A percentile compares a stretch with the other conserved stretches of the same genome.
phyloP scores from a whole-genome alignment of 2,329 filamentous ascomycete genomes.

The Rosellinia necatrix region DNA sequence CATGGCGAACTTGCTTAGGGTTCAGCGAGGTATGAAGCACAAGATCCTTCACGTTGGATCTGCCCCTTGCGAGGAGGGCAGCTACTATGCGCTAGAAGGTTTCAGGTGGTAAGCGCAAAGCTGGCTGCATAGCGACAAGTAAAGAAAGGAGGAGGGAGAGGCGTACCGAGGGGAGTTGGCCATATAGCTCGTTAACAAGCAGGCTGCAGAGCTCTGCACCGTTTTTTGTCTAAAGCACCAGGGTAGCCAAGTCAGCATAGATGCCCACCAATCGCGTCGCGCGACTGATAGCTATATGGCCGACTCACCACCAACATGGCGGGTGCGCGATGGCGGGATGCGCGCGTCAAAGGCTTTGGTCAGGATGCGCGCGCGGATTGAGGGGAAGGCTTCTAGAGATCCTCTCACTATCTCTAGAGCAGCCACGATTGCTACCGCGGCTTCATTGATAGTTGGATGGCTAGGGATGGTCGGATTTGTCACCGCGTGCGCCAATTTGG shows the following conservation, averaged over 20 bases:
- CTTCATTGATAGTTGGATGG: constrained; percentile 55
- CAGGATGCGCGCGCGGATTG: constrained; percentile 23
- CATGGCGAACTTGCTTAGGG: constrained; percentile 77
- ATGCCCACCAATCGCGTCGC: not conserved
- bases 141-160: not conserved
- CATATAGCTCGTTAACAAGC: constrained; percentile 86
- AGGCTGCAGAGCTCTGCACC: constrained; percentile 87
- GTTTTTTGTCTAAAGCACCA: constrained; percentile 65
- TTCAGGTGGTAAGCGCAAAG: constrained; percentile 23
- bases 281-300: not conserved
- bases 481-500: not conserved
- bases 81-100: constrained; percentile 76
- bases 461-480: constrained; percentile 1
- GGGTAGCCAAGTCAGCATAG: constrained; percentile 33
- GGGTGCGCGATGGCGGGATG: constrained; percentile 15
- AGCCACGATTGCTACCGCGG: constrained; percentile 69
- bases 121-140: not conserved
- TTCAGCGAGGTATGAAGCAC: constrained; percentile 73
- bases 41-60: constrained; percentile 72
- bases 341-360: constrained; percentile 19
- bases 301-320: constrained; percentile 43
- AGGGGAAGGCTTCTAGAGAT: constrained; percentile 69
- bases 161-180: constrained; percentile 88
- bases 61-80: constrained; percentile 76
- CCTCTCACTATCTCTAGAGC: constrained; percentile 80